A percentile compares a stretch with the other conserved stretches of the same genome.
phyloP scores from a whole-genome alignment of 2,329 filamentous ascomycete genomes.

The Rutstroemia sp. region DNA sequence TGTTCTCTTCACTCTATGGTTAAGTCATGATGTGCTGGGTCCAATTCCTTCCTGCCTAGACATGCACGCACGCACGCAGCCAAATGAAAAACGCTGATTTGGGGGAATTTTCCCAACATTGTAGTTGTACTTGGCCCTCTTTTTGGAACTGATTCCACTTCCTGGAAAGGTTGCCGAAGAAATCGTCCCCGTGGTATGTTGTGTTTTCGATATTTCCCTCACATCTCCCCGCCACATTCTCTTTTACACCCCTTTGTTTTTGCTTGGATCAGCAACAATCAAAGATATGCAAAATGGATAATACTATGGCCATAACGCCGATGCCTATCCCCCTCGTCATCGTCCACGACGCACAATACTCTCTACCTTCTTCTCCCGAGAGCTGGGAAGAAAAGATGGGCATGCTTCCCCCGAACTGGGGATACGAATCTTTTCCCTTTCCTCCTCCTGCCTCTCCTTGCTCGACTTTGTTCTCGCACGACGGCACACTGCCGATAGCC shows the following conservation, averaged over 20 bases:
- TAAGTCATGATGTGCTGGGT: conserved; percentile 6
- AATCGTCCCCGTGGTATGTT: conserved; percentile 79
- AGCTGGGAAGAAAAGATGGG: background rate
- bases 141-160: conserved; percentile 75
- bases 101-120: background rate
- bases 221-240: background rate
- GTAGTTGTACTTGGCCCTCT: conserved; percentile 83
- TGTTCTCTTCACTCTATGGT: background rate
- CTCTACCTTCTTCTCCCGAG: background rate
- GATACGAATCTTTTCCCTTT: conserved; percentile 10
- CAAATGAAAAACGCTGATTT: conserved; percentile 2
- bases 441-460: background rate
- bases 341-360: background rate
- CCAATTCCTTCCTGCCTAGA: background rate
- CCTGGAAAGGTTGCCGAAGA: conserved; percentile 72
- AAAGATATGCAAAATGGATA: conserved; percentile 2
- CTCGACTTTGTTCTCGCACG: conserved; percentile 7
- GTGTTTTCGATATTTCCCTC: conserved; percentile 46
- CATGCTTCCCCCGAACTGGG: background rate
- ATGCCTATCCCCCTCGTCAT: background rate
- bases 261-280: background rate
- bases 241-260: background rate
- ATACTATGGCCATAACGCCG: background rate
- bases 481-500: background rate
- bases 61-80: background rate